phyloP scores from a whole-genome alignment of 495 filamentous ascomycete species.

The Neurospora tetrasperma region DNA sequence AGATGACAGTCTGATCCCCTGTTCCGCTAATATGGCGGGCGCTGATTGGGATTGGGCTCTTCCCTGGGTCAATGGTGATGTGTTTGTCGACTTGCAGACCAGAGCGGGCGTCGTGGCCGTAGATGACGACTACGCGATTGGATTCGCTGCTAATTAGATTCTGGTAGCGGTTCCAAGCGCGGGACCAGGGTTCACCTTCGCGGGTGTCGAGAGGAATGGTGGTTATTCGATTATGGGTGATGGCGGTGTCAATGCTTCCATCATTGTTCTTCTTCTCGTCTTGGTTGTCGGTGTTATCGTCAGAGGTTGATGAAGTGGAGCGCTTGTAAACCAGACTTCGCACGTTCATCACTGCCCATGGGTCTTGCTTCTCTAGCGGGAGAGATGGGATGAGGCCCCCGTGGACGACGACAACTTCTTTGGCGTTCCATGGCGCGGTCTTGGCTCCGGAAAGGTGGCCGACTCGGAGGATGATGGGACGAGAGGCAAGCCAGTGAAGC shows the following conservation, averaged over 20 bases:
- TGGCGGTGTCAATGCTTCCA: not conserved
- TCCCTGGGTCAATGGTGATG: constrained; percentile 8
- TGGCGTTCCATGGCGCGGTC: constrained; percentile 31
- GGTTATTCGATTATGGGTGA: constrained; percentile 16
- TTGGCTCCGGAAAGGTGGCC: constrained; percentile 39
- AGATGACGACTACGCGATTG: constrained; percentile 48
- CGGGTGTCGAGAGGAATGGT: constrained; percentile 48
- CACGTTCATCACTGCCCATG: constrained; percentile 84
- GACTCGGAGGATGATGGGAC: constrained; percentile 65
- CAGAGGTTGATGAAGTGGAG: not conserved
- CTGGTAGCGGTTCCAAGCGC: constrained; percentile 41
- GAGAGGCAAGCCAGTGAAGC: constrained; percentile 55
- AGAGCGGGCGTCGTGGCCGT: constrained; percentile 73
- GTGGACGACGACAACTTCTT: constrained; percentile 65
- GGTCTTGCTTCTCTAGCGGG: constrained; percentile 61
- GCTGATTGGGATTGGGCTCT: not conserved
- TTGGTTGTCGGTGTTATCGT: not conserved
- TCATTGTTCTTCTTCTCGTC: not conserved
- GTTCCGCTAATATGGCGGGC: not conserved
- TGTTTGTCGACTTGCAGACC: constrained; percentile 43
- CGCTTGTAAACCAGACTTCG: constrained; percentile 46
- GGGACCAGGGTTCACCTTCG: constrained; percentile 56
- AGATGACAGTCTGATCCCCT: not conserved
- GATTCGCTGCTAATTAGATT: constrained; percentile 11
- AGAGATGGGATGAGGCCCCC: constrained; percentile 72